phyloP scores from a whole-genome alignment of 179 eudicot genomes.

The Silene noctiflora region DNA sequence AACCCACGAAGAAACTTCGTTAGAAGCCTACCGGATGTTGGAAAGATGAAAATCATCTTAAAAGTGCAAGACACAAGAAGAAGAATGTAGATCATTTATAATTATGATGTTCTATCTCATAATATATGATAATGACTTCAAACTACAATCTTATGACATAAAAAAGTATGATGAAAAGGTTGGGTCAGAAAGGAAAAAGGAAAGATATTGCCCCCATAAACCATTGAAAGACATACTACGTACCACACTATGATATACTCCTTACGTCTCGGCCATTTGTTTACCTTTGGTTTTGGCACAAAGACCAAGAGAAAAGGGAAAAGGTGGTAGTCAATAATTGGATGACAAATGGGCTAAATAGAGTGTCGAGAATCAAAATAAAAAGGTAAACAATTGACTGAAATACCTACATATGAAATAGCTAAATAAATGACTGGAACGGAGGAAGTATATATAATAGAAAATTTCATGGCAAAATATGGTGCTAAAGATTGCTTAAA shows the following conservation, averaged over 20 bases:
- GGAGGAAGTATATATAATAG: background rate
- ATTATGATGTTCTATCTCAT: constrained; percentile 7
- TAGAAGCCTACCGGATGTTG: background rate
- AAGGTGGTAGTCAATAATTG: too few relatives aligned
- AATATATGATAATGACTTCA: background rate
- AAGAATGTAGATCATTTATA: constrained; percentile 4
- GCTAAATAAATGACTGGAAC: too few relatives aligned
- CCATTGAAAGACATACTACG: constrained; percentile 1
- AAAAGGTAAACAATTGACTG: too few relatives aligned
- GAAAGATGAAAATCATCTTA: background rate
- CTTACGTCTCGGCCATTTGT: too few relatives aligned
- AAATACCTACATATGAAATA: too few relatives aligned
- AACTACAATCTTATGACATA: background rate
- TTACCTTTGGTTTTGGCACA: too few relatives aligned
- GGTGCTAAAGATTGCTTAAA: constrained; percentile 17
- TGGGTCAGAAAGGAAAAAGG: background rate
- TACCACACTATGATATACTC: too few relatives aligned
- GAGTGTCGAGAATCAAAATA: too few relatives aligned
- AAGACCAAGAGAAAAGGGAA: too few relatives aligned
- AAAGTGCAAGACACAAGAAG: background rate
- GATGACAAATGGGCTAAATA: too few relatives aligned
- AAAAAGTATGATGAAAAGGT: constrained; percentile 9
- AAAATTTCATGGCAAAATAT: constrained; percentile 12
- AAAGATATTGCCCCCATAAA: constrained; percentile 1
- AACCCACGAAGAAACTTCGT: background rate